Evolutionary conservation across 768 basidiomycete genomes (phyloP).

Genomic region (Boletus edulis): DNA sequence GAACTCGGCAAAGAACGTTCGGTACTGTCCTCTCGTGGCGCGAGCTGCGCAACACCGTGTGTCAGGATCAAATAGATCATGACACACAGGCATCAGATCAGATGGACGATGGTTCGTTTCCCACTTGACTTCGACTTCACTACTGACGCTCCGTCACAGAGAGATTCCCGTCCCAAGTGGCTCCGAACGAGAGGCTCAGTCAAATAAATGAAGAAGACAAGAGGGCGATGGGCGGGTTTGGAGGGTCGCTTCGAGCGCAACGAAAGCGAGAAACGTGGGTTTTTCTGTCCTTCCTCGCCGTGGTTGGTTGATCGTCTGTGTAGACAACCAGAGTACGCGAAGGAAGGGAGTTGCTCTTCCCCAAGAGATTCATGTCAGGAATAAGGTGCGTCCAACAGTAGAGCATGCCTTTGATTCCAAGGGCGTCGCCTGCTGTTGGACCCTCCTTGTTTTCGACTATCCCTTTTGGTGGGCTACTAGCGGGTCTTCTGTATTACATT

Average conservation of each 20-base stretch:
- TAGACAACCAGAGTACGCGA: too few relatives aligned
- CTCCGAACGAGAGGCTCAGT: slow-evolving; percentile 6
- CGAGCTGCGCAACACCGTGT: slow-evolving; percentile 2
- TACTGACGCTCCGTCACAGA: not conserved
- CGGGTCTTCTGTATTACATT: too few relatives aligned
- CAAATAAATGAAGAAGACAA: not conserved
- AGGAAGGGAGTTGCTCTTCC: too few relatives aligned
- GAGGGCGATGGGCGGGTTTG: not conserved
- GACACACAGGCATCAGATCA: not conserved
- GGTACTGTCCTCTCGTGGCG: slow-evolving; percentile 4
- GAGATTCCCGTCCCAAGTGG: slow-evolving; percentile 6
- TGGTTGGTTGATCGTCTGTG: too few relatives aligned
- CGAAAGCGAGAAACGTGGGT: not conserved
- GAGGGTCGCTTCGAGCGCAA: not conserved
- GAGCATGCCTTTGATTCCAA: slow-evolving; percentile 6
- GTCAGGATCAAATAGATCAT: not conserved
- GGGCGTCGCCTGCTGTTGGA: slow-evolving; percentile 16
- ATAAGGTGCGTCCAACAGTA: slow-evolving; percentile 25
- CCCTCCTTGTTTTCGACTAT: slow-evolving; percentile 8
- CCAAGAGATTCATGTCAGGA: not conserved
- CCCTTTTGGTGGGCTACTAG: too few relatives aligned
- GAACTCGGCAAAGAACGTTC: not conserved
- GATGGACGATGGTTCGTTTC: slow-evolving; percentile 7
- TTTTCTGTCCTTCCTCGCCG: too few relatives aligned
- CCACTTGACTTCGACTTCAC: too few relatives aligned